A percentile compares a stretch with the other conserved stretches of the same genome.
Conservation (phyloP, 768 basidiomycete genomes). For the Macrolepiota fuliginosa region DNA sequence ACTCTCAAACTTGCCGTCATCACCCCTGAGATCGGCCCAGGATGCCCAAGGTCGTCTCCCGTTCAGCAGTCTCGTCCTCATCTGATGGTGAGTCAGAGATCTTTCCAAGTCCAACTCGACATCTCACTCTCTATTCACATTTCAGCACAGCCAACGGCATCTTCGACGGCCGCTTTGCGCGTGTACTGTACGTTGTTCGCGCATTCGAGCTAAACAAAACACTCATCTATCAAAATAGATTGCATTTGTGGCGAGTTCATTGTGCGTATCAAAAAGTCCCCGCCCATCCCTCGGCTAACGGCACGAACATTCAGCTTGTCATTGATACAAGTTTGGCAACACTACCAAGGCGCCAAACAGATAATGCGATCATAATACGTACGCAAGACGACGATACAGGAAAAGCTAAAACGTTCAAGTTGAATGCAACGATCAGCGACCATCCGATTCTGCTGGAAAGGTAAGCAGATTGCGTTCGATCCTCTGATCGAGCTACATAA, state of each 20-base stretch:
- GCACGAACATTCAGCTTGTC: conserved; percentile 55
- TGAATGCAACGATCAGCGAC: conserved; percentile 71
- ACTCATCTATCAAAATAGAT: conserved; percentile 40
- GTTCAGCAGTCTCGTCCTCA: conserved; percentile 86
- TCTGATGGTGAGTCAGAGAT: conserved; percentile 62
- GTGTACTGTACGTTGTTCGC: conserved; percentile 68
- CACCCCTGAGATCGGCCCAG: neutral
- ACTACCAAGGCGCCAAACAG: conserved; percentile 71
- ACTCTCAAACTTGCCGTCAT: neutral
- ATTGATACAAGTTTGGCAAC: conserved; percentile 72
- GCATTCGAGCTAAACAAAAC: conserved; percentile 5
- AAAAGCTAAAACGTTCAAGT: conserved; percentile 77
- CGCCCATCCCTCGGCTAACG: neutral
- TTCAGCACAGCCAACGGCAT: conserved; percentile 75
- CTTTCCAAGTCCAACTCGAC: neutral
- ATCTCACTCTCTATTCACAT: conserved; percentile 3
- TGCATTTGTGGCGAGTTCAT: conserved; percentile 89
- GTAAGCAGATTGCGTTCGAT: conserved; percentile 35
- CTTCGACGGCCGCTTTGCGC: conserved; percentile 72
- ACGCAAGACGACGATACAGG: conserved; percentile 58
- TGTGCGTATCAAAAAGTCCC: conserved; percentile 38
- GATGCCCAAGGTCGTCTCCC: conserved; percentile 93
- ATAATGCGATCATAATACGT: conserved; percentile 78
- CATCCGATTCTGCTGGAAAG: conserved; percentile 72
- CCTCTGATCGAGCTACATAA: neutral